Evolutionary conservation across 139 green algal species (phyloP).

Genomic region (Tetradesmus lagerheimii): DNA sequence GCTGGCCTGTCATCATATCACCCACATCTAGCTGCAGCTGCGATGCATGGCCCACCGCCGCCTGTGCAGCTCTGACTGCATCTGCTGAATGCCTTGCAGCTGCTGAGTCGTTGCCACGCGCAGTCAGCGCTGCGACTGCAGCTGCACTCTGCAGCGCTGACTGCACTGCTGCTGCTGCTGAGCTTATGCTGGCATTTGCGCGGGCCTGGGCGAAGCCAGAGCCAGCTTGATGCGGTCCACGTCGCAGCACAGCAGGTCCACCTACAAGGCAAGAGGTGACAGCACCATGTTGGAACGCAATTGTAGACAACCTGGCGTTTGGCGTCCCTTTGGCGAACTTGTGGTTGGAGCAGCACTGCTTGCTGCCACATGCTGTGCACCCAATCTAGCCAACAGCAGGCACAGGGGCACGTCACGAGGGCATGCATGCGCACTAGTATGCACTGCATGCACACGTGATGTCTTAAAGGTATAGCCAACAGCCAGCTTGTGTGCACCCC

Average conservation of each 20-base stretch:
- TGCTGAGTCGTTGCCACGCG: neutral
- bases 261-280: neutral
- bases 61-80: neutral
- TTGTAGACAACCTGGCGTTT: no score
- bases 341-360: no score
- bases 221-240: neutral
- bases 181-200: neutral
- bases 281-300: no score
- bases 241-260: conserved; percentile 4
- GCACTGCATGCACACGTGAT: no score
- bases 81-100: neutral
- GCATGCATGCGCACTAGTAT: no score
- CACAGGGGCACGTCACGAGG: no score
- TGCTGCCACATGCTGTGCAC: no score
- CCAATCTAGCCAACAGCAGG: no score
- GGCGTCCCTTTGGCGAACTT: no score
- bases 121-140: neutral
- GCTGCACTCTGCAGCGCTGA: neutral
- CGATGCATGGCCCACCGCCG: neutral
- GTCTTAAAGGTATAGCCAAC: no score
- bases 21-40: neutral
- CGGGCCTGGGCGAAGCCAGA: neutral
- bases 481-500: no score
- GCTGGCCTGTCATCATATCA: neutral
- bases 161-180: neutral